Evolutionary conservation across 306 rosid genomes (phyloP), one percentile per base, ranked within the genome.

Genomic region (Cucurbita pepo): DNA sequence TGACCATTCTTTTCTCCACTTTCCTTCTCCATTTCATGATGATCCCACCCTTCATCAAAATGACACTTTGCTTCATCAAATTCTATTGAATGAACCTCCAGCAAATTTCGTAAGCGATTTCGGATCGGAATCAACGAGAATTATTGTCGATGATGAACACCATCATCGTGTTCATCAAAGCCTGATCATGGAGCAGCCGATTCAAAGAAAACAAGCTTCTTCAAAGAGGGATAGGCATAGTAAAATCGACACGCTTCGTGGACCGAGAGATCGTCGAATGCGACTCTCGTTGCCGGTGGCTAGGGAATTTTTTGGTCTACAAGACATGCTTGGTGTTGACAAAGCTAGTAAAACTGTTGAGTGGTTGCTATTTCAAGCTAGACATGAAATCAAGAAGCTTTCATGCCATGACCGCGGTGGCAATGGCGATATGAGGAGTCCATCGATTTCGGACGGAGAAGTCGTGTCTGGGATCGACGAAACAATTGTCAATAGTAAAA

Each of bases 301-400:
- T 2, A 80, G 76, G 59, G 79, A 83, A 72, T 89, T 94, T 45
- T 94, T 94, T 13, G 95, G 91, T 3, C 79, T 94, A n/a, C 99
- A 94, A 81, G 99, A 94, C 77, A 79, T 85, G 86, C 71, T 94
- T 10, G 91, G 91, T 6, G 88, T 82, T 63, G 99, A 94, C 73
- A 90, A 90, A 81, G 96, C 96, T 1, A 94, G 99, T 83, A 91
- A 91, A 71, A 91, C 99, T 0, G 96, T 94, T 2, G 97, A 88
- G 53, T 94, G 99, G 99, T 25, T 94, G 44, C 88, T 94, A 5
- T 77, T 57, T 69, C 88, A 88, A 76, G 81, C 97, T 0, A 81
- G 76, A 36, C 44, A 66, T 7, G 92, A 81, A 36, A 94, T 94
- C 81, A 82, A 80, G 70, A 86, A 84, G n/a, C 88, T 94, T 0